Conservation (phyloP, 2,329 filamentous ascomycete species). For the Cadophora sp. region DNA sequence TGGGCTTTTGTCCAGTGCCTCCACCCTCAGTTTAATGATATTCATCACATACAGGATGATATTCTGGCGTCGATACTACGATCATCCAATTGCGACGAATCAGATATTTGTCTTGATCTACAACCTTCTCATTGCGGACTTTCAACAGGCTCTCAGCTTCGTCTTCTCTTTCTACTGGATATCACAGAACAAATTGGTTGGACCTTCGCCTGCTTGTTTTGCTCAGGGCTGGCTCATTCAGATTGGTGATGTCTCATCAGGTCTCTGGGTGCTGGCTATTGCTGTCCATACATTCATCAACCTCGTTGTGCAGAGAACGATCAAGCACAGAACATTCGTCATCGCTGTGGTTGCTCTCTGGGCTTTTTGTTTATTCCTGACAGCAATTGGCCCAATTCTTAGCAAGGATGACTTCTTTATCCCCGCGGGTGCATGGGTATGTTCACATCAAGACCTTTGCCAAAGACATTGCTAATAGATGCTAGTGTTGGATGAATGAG, state of each 20-base stretch:
- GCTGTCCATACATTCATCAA: constrained; percentile 61
- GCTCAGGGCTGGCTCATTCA: constrained; percentile 62
- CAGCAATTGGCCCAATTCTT: constrained; percentile 49
- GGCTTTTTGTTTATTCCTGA: constrained; percentile 32
- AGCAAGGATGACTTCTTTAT: constrained; percentile 54
- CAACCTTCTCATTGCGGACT: constrained; percentile 52
- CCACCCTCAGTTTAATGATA: constrained; percentile 50
- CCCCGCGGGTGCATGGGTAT: constrained; percentile 57
- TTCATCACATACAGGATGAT: constrained; percentile 55
- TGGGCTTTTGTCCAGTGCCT: constrained; percentile 54
- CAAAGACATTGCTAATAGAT: neutral
- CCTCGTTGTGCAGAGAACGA: constrained; percentile 52
- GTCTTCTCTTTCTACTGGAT: constrained; percentile 57
- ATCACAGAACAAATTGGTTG: constrained; percentile 50
- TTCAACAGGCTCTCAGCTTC: constrained; percentile 44
- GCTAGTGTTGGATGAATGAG: constrained; percentile 58
- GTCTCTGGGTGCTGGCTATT: constrained; percentile 60
- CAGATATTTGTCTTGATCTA: constrained; percentile 62
- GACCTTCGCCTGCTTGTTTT: constrained; percentile 55
- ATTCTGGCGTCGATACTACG: constrained; percentile 46
- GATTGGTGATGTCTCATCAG: constrained; percentile 57
- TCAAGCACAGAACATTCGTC: constrained; percentile 51
- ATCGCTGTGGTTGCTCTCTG: constrained; percentile 36
- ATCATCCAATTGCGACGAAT: constrained; percentile 46
- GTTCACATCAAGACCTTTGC: constrained; percentile 21